Percentiles rank a stretch among this genome's conserved stretches.
These are phyloP conservation scores for Saturnispora serradocipensis DNA, from an alignment of 805 yeast genomes.

Conservation along the genomic window DNA sequence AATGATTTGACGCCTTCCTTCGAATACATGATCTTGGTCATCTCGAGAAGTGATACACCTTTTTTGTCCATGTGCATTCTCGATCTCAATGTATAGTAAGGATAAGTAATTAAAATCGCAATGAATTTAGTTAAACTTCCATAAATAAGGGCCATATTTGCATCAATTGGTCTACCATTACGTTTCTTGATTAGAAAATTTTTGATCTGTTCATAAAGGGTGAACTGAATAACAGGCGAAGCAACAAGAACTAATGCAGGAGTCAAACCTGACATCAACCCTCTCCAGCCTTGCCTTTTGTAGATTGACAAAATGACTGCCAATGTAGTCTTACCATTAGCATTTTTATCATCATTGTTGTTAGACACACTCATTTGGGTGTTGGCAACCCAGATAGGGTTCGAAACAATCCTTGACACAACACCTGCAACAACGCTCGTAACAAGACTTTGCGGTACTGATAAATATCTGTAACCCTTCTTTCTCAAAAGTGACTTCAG, in stretches of 20 bases:
- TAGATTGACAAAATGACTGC: constrained; percentile 52
- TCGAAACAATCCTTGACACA: constrained; percentile 69
- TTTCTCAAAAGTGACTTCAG: constrained; percentile 28
- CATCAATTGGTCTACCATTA: constrained; percentile 46
- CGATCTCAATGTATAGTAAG: constrained; percentile 81
- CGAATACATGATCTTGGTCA: constrained; percentile 48
- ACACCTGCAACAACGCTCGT: constrained; percentile 87
- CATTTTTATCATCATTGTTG: constrained; percentile 5
- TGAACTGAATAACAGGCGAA: constrained; percentile 88
- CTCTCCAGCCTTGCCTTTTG: constrained; percentile 58
- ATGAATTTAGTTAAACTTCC: constrained; percentile 87
- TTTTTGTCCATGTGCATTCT: constrained; percentile 60
- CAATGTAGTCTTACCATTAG: constrained; percentile 33
- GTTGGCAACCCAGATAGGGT: constrained; percentile 93
- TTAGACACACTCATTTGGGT: constrained; percentile 69
- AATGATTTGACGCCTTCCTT: constrained; percentile 71
- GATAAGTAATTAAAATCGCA: constrained; percentile 87
- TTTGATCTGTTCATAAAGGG: constrained; percentile 80
- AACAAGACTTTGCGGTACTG: constrained; percentile 57
- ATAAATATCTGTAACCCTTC: constrained; percentile 31
- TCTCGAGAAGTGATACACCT: constrained; percentile 33
- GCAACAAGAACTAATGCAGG: constrained; percentile 82
- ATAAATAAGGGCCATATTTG: constrained; percentile 70
- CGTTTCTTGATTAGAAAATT: constrained; percentile 43
- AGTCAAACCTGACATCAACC: constrained; percentile 74